Base-by-base conservation (phyloP, 2,329 filamentous ascomycete genomes). In the Fusarium pseudograminearum region DNA sequence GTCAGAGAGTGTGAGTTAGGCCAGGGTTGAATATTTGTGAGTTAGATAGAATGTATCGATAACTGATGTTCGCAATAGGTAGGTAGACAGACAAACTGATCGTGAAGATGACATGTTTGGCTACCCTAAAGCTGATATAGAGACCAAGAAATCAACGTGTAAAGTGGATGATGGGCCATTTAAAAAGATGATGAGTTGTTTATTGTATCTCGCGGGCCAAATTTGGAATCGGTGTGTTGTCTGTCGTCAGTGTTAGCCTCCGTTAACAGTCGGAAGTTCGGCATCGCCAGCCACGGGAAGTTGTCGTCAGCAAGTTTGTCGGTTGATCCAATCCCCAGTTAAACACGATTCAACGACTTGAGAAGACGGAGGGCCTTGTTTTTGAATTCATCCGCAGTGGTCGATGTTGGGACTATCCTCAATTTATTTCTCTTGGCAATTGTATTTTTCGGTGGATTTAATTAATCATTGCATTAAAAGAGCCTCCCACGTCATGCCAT, bases 201-300 rank as follows among this genome's bases (percentile, higher is more conserved):
- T 20, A 22, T 26, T 28, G 24, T 22, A 18, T 46, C 28, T 30
- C 28, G 28, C 4, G 31, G 16, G 9, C 28, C 31, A 15, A 12
- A 46, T 46, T 22, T 31, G 44, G n/a, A 46, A 46, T 46, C 12
- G 8, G 22, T 22, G 6, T 15, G 28, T 6, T 31, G 22, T 40
- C n/a, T n/a, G 16, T 20, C 4, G 18, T 22, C 10, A 44, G 18
- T 44, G 16, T 44, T 44, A 16, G 34, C 24, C 47, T 50, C 61
- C 61, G 61, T 55, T 38, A 15, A 30, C 12, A 12, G 4, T 48
- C 65, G 65, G 65, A 65, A 69, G 61, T 45, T 60, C 59, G 65
- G 65, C 65, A 69, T 20, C 42, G 26, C 38, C 26, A 45, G 60
- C 60, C 65, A 69, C 54, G 15, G 38, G 20, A 30, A 61, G 62